Evolutionary conservation across 345 rosid genomes (phyloP), one percentile per base, ranked within the genome.

Genomic region (Eucalyptus microcorys): DNA sequence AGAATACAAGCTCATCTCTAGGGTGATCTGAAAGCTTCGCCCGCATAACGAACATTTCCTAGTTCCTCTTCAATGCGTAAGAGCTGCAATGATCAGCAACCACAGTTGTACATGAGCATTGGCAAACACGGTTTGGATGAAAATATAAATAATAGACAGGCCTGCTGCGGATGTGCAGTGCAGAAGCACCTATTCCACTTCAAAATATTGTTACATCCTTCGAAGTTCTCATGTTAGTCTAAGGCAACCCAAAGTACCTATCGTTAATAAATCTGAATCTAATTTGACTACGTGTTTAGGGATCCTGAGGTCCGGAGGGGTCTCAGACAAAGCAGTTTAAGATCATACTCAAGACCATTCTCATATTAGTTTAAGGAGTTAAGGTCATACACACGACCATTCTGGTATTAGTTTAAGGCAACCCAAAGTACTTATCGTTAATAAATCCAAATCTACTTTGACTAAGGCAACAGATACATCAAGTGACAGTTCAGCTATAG

Each of bases 1-100:
- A 57, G 43, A 86, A 53, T 17, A 88, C 49, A 71, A 24, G 49
- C 24, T 37, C 64, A 84, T 57, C 71, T 80, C 87, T 88, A 98
- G 9, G 99, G 98, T 64, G 98, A 96, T 92, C 99, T 93, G 95
- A 98, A 98, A 90, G 92, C 93, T 93, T 92, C 95, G 2, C 99
- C 99, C 0, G 99, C 99, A 86, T 94, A 98, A 22, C 95, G 95
- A 66, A 97, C 99, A 52, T 92, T 95, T 88, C 96, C 97, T 6
- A 97, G 99, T 71, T 97, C 99, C 94, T 98, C 99, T 91, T 98
- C 99, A 14, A 96, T 96, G 90, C 99, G 99, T 61, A 96, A 96
- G 89, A 98, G 99, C 99, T 97, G 99, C 92, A 93, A 91, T 27
- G 50, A 34, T 42, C 17, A 26, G 68, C 57, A 53, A 52, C 40